These are phyloP conservation scores for Cercis canadensis DNA, from an alignment of 306 rosid species.

Conservation along the genomic window DNA sequence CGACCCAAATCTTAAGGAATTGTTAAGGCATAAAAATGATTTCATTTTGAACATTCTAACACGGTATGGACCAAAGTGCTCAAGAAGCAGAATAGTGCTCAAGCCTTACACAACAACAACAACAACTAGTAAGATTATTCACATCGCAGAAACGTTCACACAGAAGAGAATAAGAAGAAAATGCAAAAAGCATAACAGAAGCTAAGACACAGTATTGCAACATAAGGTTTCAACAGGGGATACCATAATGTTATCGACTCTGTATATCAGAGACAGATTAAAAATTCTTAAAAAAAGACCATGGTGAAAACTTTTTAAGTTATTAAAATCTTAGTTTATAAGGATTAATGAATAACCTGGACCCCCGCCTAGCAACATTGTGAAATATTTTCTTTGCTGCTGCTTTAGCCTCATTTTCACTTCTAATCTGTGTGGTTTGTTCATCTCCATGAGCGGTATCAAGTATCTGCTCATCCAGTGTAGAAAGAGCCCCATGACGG, in stretches of 20 bases:
- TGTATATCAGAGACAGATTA: background rate
- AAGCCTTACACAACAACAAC: no score
- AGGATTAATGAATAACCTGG: conserved; percentile 52
- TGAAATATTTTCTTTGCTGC: conserved; percentile 86
- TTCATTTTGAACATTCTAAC: no score
- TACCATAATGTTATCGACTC: background rate
- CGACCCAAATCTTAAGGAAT: no score
- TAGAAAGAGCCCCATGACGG: conserved; percentile 66
- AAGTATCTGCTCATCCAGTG: conserved; percentile 70
- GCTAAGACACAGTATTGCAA: background rate
- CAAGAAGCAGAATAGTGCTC: no score
- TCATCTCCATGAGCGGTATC: conserved; percentile 57
- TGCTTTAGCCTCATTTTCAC: conserved; percentile 78
- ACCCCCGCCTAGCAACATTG: conserved; percentile 75
- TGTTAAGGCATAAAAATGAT: no score
- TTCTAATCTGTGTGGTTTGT: conserved; percentile 59
- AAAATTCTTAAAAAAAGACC: background rate
- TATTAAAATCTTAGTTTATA: background rate
- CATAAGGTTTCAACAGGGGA: background rate
- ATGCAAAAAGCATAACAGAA: background rate
- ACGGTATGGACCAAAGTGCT: no score
- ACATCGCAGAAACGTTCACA: background rate
- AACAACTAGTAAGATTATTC: no score
- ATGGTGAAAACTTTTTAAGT: background rate
- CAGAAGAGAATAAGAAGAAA: background rate